Percentiles rank a stretch among this genome's conserved stretches.
phyloP scores from a whole-genome alignment of 169 alveolate genomes.

The Cryptosporidium xiaoi region DNA sequence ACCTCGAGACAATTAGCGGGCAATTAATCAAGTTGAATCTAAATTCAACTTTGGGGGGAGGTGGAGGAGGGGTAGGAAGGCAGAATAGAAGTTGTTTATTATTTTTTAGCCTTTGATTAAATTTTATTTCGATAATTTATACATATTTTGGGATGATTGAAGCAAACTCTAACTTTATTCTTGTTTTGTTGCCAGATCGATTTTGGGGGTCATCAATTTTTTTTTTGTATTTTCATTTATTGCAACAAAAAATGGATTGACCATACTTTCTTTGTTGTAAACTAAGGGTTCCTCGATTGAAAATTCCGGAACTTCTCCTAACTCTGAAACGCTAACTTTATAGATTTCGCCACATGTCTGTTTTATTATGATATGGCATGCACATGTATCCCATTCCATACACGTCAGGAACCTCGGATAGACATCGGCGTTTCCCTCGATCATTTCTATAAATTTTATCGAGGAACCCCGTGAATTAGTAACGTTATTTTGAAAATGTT shows the following conservation, averaged over 20 bases:
- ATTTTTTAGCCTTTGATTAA: too few species aligned
- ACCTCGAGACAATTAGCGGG: too few species aligned
- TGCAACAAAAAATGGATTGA: conserved; percentile 76
- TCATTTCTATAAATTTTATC: conserved; percentile 75
- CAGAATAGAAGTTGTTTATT: too few species aligned
- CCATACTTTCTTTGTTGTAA: conserved; percentile 70
- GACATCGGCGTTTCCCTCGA: conserved; percentile 72
- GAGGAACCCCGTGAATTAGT: conserved; percentile 70
- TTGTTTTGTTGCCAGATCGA: neutral
- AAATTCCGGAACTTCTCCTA: conserved; percentile 3
- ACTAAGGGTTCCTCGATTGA: conserved; percentile 69
- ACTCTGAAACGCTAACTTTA: conserved; percentile 15
- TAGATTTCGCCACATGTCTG: conserved; percentile 77
- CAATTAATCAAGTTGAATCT: too few species aligned
- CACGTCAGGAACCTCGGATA: conserved; percentile 78
- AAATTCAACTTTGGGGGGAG: too few species aligned
- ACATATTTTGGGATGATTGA: too few species aligned
- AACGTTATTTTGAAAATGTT: neutral
- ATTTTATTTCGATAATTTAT: too few species aligned
- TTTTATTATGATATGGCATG: conserved; percentile 74
- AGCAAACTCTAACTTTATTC: too few species aligned
- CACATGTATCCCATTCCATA: conserved; percentile 82
- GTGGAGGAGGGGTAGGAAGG: too few species aligned
- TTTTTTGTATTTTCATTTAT: neutral
- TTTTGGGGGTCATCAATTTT: neutral